Base-by-base conservation (phyloP, 1,284 basidiomycete genomes). In the Trametes pubescens region DNA sequence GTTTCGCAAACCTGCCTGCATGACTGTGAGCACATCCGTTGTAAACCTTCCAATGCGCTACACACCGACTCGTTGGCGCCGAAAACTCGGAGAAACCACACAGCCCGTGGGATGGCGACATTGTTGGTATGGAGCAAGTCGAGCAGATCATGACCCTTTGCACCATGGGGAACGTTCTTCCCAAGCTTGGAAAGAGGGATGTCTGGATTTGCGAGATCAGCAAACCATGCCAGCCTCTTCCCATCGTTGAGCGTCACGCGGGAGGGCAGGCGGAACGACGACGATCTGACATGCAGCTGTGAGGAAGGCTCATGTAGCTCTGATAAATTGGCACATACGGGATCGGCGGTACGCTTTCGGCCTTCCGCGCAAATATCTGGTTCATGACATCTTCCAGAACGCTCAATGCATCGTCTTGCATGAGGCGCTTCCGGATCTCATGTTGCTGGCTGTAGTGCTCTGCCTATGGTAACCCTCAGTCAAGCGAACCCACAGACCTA, bases 71-170 rank as follows among this genome's bases (percentile, higher is more conserved):
- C 97, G 71, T 95, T 96, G 1, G 93, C 94, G n/a, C 97, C 98
- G 59, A 97, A 88, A 0, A 96, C 93, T 14, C 96, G 86, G 34
- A 99, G 86, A 75, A 98, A 96, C 98, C 98, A 99, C 3, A 98
- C 85, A 0, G 98, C 98, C 29, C 98, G 84, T 1, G 90, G 85
- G 47, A 96, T 87, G 1, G 93, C 90, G 35, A 99, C 94, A 52
- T 90, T 86, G 44, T 94, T 87, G 0, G 83, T 81, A 70, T 95
- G 92, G 59, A 99, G 83, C 67, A 96, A 84, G 66, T 98, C 96
- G 57, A 99, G 82, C 26, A 98, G 83, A 71, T 97, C 95, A 68
- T 94, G 89, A 2, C 95, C 96, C 74, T 95, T 95, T 43, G 93
- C 93, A 0, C 95, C 95, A 74, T 99, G 95, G 0, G 97, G 97